phyloP scores from a whole-genome alignment of 768 basidiomycete species.

The Boletus huronensis region DNA sequence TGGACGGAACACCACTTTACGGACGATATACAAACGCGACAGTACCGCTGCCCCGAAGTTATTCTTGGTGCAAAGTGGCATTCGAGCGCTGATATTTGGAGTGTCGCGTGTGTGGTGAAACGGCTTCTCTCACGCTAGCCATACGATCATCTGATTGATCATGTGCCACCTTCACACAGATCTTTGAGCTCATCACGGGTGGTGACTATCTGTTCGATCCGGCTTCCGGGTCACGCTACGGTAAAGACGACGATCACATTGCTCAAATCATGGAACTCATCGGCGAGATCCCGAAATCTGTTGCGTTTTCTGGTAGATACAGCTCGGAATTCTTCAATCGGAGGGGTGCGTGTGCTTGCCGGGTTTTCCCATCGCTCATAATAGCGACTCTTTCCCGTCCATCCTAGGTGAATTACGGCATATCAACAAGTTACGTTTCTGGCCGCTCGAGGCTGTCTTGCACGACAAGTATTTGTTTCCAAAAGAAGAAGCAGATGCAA shows the following conservation, averaged over 20 bases:
- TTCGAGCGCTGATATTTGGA: constrained; percentile 94
- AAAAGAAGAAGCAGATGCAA: constrained; percentile 71
- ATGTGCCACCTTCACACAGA: constrained; percentile 38
- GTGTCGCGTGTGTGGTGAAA: constrained; percentile 88
- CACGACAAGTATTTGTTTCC: constrained; percentile 97
- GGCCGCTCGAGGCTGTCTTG: constrained; percentile 78
- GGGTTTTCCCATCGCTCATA: constrained; percentile 8
- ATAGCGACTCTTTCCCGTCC: not conserved
- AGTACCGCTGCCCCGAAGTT: constrained; percentile 97
- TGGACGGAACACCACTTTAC: constrained; percentile 97
- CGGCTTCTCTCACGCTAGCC: not conserved
- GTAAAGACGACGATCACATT: constrained; percentile 96
- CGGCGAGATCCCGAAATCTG: constrained; percentile 79
- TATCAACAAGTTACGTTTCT: constrained; percentile 90
- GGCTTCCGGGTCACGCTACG: constrained; percentile 89
- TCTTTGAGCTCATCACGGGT: constrained; percentile 93
- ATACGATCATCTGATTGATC: not conserved
- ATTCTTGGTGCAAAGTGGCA: constrained; percentile 97
- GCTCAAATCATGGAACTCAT: constrained; percentile 97
- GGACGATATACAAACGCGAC: constrained; percentile 96
- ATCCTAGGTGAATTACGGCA: constrained; percentile 77
- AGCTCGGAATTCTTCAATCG: constrained; percentile 93
- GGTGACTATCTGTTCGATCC: constrained; percentile 99
- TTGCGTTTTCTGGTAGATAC: constrained; percentile 91
- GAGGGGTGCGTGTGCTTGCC: constrained; percentile 57